Base-by-base conservation (phyloP, 1,139 yeast genomes). In the Kurtzmaniella quercitrusa region DNA sequence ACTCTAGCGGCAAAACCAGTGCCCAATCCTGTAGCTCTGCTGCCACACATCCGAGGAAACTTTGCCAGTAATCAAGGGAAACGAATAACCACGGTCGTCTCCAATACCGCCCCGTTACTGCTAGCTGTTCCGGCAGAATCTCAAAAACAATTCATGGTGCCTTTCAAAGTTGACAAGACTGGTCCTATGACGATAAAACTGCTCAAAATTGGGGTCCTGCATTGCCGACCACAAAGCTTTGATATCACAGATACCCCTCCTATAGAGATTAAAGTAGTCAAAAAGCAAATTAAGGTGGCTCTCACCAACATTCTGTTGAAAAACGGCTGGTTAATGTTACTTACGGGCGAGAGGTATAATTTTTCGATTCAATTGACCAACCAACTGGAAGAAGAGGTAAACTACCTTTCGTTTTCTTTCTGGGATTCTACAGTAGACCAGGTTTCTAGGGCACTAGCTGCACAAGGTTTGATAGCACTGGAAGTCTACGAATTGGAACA, bases 401-500 rank as follows among this genome's bases (percentile, higher is more conserved):
- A 82, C 48, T 73, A 77, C 47, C 56, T 82, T 25, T 70, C 81
- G 7, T 82, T 85, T 51, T 76, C 82, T 9, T 82, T 83, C 51
- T 70, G 80, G 67, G 96, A 89, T 56, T 83, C 94, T 1, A 84
- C 94, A 0, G 75, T 80, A 7, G 90, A 82, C 23, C 79, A 85
- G 0, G 57, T 86, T 41, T 80, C 75, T 44, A 59, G 62, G 15
- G 39, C 33, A 21, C 51, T 63, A 43, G 55, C 45, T 39, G 49
- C 55, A 2, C 48, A 51, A 41, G 47, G 51, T n/a, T 29, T 38
- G n/a, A 59, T 77, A 10, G 76, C 82, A 0, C 71, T 77, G 44
- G 95, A 87, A 44, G 65, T 81, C 3, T 81, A 86, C 58, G 96
- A 89, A 56, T 70, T 85, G 43, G 96, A 88, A 56, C 84, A 85